phyloP scores from a whole-genome alignment of 345 rosid genomes.

The Nephelium lappaceum region DNA sequence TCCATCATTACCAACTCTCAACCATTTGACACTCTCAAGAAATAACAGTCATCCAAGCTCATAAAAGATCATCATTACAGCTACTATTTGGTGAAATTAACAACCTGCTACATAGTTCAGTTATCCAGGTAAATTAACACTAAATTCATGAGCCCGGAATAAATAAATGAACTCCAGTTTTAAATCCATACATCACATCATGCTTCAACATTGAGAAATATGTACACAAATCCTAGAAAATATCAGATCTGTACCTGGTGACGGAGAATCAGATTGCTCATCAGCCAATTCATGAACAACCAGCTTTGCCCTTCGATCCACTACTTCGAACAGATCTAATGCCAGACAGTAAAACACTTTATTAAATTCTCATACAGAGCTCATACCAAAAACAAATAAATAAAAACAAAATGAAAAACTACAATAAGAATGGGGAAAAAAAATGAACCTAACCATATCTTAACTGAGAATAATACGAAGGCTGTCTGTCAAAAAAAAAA shows the following conservation, averaged over 20 bases:
- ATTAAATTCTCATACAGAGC: not conserved
- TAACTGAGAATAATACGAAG: not conserved
- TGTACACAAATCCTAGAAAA: not conserved
- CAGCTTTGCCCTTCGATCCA: constrained; percentile 95
- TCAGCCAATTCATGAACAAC: constrained; percentile 85
- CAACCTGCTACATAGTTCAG: not conserved
- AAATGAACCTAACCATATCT: not conserved
- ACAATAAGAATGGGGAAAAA: not conserved
- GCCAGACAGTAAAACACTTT: constrained; percentile 17
- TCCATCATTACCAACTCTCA: not conserved
- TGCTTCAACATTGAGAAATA: not conserved
- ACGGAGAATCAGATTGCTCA: constrained; percentile 63
- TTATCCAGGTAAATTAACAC: not conserved
- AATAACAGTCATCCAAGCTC: not conserved
- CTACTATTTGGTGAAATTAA: not conserved
- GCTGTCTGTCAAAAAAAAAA: not conserved
- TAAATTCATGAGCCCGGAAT: constrained; percentile 19
- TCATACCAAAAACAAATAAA: not conserved
- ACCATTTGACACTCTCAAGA: not conserved
- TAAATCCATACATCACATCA: not conserved
- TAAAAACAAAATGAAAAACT: not conserved
- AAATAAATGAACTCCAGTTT: not conserved
- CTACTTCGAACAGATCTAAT: constrained; percentile 90
- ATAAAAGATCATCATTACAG: not conserved
- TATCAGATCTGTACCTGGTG: constrained; percentile 51